Evolutionary conservation across 306 rosid genomes (phyloP).

Genomic region (Cicer yamashitae): DNA sequence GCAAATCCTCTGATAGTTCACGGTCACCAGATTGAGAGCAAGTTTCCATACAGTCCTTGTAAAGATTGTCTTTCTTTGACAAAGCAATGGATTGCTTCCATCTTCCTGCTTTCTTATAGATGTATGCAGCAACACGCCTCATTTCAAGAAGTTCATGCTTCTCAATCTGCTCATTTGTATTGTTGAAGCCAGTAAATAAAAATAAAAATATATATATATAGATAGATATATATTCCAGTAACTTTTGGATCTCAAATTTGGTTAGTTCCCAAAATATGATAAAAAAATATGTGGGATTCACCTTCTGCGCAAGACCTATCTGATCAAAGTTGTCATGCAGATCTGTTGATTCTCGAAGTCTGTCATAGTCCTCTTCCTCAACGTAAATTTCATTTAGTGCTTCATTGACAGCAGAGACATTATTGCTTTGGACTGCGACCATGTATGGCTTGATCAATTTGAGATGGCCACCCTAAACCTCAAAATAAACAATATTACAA

Average conservation of each 20-base stretch:
- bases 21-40: constrained; percentile 95
- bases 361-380: constrained; percentile 95
- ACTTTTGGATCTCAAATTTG: constrained; percentile 44
- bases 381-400: constrained; percentile 90
- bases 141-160: constrained; percentile 95
- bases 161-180: constrained; percentile 69
- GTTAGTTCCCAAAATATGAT: constrained; percentile 54
- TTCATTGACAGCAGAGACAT: constrained; percentile 90
- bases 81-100: constrained; percentile 98
- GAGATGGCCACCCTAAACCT: constrained; percentile 85
- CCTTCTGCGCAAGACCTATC: constrained; percentile 95
- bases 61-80: constrained; percentile 93
- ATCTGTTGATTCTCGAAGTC: constrained; percentile 94
- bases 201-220: background rate
- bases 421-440: constrained; percentile 98
- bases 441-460: constrained; percentile 93
- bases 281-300: constrained; percentile 38
- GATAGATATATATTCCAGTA: background rate
- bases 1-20: constrained; percentile 93
- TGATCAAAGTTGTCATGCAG: constrained; percentile 91
- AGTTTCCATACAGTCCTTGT: constrained; percentile 98
- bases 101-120: constrained; percentile 93
- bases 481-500: constrained; percentile 15
- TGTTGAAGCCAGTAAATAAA: constrained; percentile 38
- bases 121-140: constrained; percentile 98